These are phyloP conservation scores for Suillus discolor DNA, from an alignment of 768 basidiomycete genomes.

Conservation along the genomic window DNA sequence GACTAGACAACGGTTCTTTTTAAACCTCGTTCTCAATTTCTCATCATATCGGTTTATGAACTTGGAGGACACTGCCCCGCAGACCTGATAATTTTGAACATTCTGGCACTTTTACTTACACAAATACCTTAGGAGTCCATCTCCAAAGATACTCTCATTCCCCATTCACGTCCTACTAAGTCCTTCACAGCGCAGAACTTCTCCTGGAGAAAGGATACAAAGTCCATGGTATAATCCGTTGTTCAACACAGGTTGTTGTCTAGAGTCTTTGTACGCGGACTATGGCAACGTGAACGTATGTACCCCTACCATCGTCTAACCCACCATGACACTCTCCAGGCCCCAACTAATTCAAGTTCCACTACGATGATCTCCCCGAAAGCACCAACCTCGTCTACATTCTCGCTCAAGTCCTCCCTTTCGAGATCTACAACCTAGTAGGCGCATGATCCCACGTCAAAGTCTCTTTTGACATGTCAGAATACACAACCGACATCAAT, in stretches of 20 bases:
- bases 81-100: not conserved
- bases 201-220: constrained; percentile 84
- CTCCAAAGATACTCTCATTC: not conserved
- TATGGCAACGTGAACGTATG: constrained; percentile 78
- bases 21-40: no score
- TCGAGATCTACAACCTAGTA: constrained; percentile 98
- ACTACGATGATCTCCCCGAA: constrained; percentile 93
- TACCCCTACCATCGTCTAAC: constrained; percentile 17
- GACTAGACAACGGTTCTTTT: no score
- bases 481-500: constrained; percentile 98
- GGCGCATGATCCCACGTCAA: constrained; percentile 99
- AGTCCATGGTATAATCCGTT: constrained; percentile 94
- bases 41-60: no score
- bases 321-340: constrained; percentile 39
- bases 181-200: constrained; percentile 66
- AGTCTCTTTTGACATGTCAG: constrained; percentile 99
- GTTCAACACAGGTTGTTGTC: constrained; percentile 93
- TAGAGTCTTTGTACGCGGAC: constrained; percentile 92
- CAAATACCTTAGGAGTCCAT: no score
- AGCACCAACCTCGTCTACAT: constrained; percentile 97
- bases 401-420: constrained; percentile 91
- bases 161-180: constrained; percentile 6
- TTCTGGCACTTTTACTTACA: not conserved
- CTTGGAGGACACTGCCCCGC: no score
- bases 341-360: constrained; percentile 77